These are phyloP conservation scores for Panellus pusillus DNA, from an alignment of 768 basidiomycete species.

Conservation along the genomic window DNA sequence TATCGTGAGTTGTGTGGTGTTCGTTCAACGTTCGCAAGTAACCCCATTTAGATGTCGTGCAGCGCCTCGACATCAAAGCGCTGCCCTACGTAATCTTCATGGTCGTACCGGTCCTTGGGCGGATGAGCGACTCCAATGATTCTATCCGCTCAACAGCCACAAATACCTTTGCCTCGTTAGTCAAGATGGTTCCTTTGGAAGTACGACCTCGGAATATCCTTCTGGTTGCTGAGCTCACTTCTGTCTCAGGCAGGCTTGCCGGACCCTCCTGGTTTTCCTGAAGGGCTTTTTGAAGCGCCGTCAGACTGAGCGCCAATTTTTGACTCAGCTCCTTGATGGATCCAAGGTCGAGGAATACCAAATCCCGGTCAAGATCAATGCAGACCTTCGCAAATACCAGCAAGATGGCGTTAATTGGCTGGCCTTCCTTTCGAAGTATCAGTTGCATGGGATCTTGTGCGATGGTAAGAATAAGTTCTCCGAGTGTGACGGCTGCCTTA, in stretches of 20 bases:
- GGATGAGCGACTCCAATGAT: constrained; percentile 95
- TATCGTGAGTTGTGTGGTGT: constrained; percentile 66
- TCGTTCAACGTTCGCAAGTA: constrained; percentile 10
- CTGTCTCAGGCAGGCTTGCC: constrained; percentile 83
- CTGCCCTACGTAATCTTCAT: constrained; percentile 96
- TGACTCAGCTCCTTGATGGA: constrained; percentile 92
- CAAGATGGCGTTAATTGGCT: constrained; percentile 99
- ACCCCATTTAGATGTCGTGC: constrained; percentile 73
- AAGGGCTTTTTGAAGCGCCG: constrained; percentile 83
- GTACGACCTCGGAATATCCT: constrained; percentile 35
- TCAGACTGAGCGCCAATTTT: constrained; percentile 85
- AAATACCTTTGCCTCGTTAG: constrained; percentile 94
- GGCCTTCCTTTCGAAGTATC: constrained; percentile 96
- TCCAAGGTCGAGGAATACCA: constrained; percentile 89
- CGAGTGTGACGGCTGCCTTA: constrained; percentile 7
- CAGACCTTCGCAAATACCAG: constrained; percentile 95
- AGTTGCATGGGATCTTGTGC: constrained; percentile 95
- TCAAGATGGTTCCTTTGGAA: constrained; percentile 98
- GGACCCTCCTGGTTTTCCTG: constrained; percentile 90
- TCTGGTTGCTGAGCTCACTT: not conserved
- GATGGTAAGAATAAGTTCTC: constrained; percentile 64
- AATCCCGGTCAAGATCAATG: constrained; percentile 86
- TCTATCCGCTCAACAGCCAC: constrained; percentile 91
- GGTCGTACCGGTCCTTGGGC: constrained; percentile 91
- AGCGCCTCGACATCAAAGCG: constrained; percentile 88